phyloP scores from a whole-genome alignment of 2,329 filamentous ascomycete species.

The Onygenales sp. region DNA sequence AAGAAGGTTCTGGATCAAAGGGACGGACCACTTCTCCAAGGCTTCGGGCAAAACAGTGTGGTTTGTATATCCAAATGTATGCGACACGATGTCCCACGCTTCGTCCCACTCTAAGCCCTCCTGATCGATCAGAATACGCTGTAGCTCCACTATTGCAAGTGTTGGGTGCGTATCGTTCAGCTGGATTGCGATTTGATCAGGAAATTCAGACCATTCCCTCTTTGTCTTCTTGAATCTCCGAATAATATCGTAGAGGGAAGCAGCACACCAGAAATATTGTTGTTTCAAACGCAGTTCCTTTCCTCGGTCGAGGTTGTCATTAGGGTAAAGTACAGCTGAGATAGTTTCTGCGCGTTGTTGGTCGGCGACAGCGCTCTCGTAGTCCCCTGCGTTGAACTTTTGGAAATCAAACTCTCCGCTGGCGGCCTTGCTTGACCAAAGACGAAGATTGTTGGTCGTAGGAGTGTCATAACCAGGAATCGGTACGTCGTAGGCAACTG shows the following conservation, averaged over 20 bases:
- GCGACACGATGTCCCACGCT: constrained; percentile 73
- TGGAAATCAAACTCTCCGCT: constrained; percentile 98
- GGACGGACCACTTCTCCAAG: constrained; percentile 96
- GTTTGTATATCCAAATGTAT: constrained; percentile 92
- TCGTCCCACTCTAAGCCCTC: constrained; percentile 91
- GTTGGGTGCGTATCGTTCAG: constrained; percentile 97
- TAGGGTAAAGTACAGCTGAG: constrained; percentile 92
- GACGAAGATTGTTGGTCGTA: constrained; percentile 89
- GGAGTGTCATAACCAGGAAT: constrained; percentile 84
- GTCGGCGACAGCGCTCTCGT: constrained; percentile 95
- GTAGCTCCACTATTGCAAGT: constrained; percentile 88
- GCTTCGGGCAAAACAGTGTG: constrained; percentile 96
- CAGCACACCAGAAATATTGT: constrained; percentile 99
- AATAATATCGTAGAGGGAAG: constrained; percentile 91
- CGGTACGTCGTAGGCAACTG: constrained; percentile 85
- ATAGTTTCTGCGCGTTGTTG: constrained; percentile 99
- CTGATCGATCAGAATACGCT: constrained; percentile 80
- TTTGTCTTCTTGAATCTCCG: constrained; percentile 97
- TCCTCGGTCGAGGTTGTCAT: constrained; percentile 90
- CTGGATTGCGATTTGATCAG: constrained; percentile 92
- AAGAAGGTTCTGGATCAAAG: constrained; percentile 81
- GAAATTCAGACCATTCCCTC: constrained; percentile 81
- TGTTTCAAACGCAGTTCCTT: constrained; percentile 98
- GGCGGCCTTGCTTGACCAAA: constrained; percentile 96
- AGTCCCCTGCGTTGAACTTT: constrained; percentile 97